A percentile compares a stretch with the other conserved stretches of the same genome.
These are phyloP conservation scores for Leccinum fallax DNA, from an alignment of 1,284 basidiomycete species.

Conservation along the genomic window DNA sequence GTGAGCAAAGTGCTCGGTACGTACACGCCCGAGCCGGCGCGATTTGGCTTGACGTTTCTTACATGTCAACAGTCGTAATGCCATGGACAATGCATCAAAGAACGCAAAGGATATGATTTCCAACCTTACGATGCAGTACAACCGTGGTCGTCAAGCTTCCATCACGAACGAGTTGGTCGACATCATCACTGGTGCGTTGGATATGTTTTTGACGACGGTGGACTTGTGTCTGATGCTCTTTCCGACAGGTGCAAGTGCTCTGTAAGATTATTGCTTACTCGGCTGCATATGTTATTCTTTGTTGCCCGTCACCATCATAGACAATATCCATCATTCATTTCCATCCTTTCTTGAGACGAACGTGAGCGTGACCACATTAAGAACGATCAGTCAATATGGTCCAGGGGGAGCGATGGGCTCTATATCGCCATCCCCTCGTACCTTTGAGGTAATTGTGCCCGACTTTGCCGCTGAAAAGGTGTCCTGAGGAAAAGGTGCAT, in stretches of 20 bases:
- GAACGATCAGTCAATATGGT: not conserved
- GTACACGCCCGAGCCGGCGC: slow-evolving; percentile 18
- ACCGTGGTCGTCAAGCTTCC: slow-evolving; percentile 98
- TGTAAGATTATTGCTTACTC: slow-evolving; percentile 33
- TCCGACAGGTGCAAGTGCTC: slow-evolving; percentile 44
- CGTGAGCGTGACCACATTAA: slow-evolving; percentile 1
- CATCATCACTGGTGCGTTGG: slow-evolving; percentile 81
- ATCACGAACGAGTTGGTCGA: slow-evolving; percentile 97
- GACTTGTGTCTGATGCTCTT: not conserved
- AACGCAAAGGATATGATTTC: slow-evolving; percentile 94
- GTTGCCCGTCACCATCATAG: slow-evolving; percentile 22
- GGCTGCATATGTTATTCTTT: slow-evolving; percentile 14
- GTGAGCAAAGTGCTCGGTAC: slow-evolving; percentile 88
- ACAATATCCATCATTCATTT: slow-evolving; percentile 26
- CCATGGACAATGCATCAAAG: slow-evolving; percentile 99
- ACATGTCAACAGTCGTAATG: slow-evolving; percentile 71
- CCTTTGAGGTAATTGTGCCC: not conserved
- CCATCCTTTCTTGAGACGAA: not conserved
- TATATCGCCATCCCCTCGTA: not conserved
- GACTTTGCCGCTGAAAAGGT: not conserved
- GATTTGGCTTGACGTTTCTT: slow-evolving; percentile 17
- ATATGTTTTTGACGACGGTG: not conserved
- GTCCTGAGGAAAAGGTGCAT: slow-evolving; percentile 15
- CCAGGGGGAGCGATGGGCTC: not conserved
- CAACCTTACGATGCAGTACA: slow-evolving; percentile 90